Conservation (phyloP, 345 rosid genomes). For the Stellera chamaejasme region DNA sequence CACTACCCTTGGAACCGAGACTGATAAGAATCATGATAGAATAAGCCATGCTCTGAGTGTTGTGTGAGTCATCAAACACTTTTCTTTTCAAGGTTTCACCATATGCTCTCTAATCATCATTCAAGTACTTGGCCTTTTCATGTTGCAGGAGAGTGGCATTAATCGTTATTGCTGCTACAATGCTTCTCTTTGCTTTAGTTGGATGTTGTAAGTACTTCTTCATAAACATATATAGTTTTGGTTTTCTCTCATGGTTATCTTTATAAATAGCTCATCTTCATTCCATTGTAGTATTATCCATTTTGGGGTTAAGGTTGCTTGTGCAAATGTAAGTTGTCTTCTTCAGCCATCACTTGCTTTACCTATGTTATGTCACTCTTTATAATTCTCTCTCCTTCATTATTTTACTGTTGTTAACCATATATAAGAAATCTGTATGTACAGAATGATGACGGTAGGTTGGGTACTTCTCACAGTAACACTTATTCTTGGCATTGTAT, state of each 20-base stretch:
- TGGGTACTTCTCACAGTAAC: slow-evolving; percentile 85
- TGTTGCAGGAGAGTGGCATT: slow-evolving; percentile 53
- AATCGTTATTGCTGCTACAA: slow-evolving; percentile 45
- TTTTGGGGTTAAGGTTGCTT: slow-evolving; percentile 55
- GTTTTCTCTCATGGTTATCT: neutral
- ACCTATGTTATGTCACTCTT: neutral
- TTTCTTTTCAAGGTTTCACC: neutral
- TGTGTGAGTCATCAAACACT: slow-evolving; percentile 28
- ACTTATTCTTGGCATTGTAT: slow-evolving; percentile 64
- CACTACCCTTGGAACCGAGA: slow-evolving; percentile 34
- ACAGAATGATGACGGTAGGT: slow-evolving; percentile 70
- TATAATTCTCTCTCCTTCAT: neutral
- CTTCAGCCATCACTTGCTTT: neutral
- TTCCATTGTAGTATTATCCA: slow-evolving; percentile 48
- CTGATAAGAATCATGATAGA: slow-evolving; percentile 40
- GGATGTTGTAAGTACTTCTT: slow-evolving; percentile 54
- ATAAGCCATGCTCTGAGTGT: slow-evolving; percentile 50
- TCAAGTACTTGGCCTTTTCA: neutral
- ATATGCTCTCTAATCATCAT: neutral
- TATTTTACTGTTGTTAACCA: neutral
- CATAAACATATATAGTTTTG: no score
- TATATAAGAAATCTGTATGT: neutral
- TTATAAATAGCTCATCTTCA: neutral
- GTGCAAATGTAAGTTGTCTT: slow-evolving; percentile 53
- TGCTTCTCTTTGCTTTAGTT: slow-evolving; percentile 63